Percentiles rank a stretch among this genome's conserved stretches.
Conservation (phyloP, 2,329 filamentous ascomycete genomes). For the Teratosphaeriaceae sp. region DNA sequence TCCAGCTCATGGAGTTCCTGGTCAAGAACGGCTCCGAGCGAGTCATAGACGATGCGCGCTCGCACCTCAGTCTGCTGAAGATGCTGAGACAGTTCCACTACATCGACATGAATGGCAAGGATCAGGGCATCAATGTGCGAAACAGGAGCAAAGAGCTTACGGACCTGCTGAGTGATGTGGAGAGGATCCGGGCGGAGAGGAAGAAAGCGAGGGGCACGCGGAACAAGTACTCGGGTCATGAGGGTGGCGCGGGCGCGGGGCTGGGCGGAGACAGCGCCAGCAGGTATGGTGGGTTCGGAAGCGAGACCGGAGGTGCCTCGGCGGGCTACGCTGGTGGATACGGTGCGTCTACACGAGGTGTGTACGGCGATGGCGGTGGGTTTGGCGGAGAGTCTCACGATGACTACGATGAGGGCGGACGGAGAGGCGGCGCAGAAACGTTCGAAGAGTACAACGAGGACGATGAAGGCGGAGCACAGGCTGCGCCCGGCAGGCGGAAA, state of each 20-base stretch:
- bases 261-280: constrained; percentile 47
- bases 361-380: constrained; percentile 93
- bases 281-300: constrained; percentile 87
- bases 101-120: constrained; percentile 93
- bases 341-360: constrained; percentile 59
- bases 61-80: constrained; percentile 89
- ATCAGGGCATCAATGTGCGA: constrained; percentile 95
- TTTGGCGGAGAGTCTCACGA: constrained; percentile 70
- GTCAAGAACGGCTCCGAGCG: constrained; percentile 98
- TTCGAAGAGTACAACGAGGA: constrained; percentile 98
- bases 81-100: constrained; percentile 99
- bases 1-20: constrained; percentile 93
- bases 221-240: constrained; percentile 92
- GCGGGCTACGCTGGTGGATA: constrained; percentile 38
- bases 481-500: constrained; percentile 48
- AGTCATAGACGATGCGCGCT: constrained; percentile 93
- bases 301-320: constrained; percentile 50
- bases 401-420: constrained; percentile 56
- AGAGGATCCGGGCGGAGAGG: constrained; percentile 64
- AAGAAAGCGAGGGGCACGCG: constrained; percentile 89
- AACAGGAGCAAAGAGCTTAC: constrained; percentile 94
- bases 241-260: constrained; percentile 65
- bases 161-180: constrained; percentile 88
- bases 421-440: constrained; percentile 52
- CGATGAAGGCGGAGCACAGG: constrained; percentile 61